phyloP scores from a whole-genome alignment of 2,329 filamentous ascomycete genomes.

The Chrysoporthe cubensis region DNA sequence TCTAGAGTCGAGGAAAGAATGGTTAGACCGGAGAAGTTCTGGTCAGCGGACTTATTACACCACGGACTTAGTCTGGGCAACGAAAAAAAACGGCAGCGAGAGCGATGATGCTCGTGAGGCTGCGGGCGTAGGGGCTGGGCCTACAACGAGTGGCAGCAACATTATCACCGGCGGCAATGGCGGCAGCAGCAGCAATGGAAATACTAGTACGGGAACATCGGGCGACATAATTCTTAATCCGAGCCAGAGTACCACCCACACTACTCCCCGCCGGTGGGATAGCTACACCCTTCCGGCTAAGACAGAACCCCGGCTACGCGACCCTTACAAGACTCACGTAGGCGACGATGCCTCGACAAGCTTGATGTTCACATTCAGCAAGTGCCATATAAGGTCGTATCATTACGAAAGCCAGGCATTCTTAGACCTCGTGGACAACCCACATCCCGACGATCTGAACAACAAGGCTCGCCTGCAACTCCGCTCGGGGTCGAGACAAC shows the following conservation, averaged over 20 bases:
- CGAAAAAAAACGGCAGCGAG: background rate
- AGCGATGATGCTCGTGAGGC: background rate
- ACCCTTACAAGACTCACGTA: conserved; percentile 51
- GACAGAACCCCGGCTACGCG: conserved; percentile 34
- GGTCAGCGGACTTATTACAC: conserved; percentile 70
- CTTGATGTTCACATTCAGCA: conserved; percentile 53
- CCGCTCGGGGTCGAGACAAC: conserved; percentile 45
- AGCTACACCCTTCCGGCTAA: conserved; percentile 39
- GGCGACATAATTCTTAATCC: conserved; percentile 16
- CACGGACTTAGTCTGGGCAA: conserved; percentile 52
- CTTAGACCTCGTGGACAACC: conserved; percentile 62
- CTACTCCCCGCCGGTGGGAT: conserved; percentile 19
- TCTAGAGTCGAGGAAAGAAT: conserved; percentile 72
- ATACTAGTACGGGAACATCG: background rate
- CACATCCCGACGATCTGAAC: conserved; percentile 38
- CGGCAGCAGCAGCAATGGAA: background rate
- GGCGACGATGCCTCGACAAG: conserved; percentile 48
- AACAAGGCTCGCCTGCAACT: conserved; percentile 52
- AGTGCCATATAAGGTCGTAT: conserved; percentile 61
- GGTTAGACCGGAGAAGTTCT: conserved; percentile 56
- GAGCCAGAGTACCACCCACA: background rate
- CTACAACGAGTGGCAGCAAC: background rate
- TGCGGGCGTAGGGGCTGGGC: background rate
- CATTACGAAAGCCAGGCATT: conserved; percentile 56
- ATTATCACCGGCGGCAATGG: conserved; percentile 1